Conservation (phyloP, 2,329 filamentous ascomycete species). For the Xylaria sp. region DNA sequence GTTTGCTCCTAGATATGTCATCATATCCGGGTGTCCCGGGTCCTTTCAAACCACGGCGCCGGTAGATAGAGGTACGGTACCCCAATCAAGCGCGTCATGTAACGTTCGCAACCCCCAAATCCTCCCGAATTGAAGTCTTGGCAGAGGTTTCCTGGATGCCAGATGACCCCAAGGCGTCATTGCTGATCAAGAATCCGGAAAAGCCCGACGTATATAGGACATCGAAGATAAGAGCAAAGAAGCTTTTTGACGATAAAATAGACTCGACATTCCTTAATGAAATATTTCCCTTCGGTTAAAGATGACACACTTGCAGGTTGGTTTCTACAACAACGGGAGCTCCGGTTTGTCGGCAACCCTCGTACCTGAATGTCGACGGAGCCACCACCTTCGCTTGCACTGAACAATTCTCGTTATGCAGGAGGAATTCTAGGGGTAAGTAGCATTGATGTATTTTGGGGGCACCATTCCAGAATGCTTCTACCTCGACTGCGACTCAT, state of each 20-base stretch:
- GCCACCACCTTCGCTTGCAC: not conserved
- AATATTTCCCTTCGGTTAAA: not conserved
- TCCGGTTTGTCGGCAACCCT: not conserved
- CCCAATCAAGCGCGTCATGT: not conserved
- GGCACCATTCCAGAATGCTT: not conserved
- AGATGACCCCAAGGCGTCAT: not conserved
- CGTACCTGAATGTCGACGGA: not conserved
- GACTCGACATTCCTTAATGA: not conserved
- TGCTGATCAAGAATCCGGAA: not conserved
- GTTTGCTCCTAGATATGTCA: constrained; percentile 8
- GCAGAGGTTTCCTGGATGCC: not conserved
- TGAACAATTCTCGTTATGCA: not conserved
- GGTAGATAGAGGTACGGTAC: constrained; percentile 13
- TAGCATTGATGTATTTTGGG: not conserved
- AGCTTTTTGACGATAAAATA: not conserved
- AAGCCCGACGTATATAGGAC: not conserved
- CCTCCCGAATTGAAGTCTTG: not conserved
- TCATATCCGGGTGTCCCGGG: constrained; percentile 10
- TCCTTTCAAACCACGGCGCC: constrained; percentile 22
- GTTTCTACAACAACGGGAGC: not conserved
- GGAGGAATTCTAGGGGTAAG: too few relatives aligned
- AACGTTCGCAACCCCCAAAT: not conserved
- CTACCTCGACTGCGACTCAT: not conserved
- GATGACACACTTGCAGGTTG: not conserved
- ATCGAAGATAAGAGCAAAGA: not conserved